Percentiles rank a stretch among this genome's conserved stretches.
These are phyloP conservation scores for Nitzschia palea DNA, from an alignment of 108 stramenopile species.

Conservation along the genomic window DNA sequence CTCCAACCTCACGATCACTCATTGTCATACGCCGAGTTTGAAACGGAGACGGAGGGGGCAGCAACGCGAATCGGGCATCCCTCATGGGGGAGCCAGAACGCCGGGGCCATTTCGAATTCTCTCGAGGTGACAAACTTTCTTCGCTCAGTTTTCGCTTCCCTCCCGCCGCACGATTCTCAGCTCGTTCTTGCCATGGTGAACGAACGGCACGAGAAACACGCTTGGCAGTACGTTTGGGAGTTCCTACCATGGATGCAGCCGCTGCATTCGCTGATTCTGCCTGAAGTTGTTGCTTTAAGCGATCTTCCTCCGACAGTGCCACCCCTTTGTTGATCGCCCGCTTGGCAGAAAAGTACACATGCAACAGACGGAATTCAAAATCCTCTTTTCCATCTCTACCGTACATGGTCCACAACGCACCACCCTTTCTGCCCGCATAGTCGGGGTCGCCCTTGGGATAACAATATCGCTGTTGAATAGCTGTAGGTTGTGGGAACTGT, in stretches of 20 bases:
- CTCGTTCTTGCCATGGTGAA: constrained; percentile 13
- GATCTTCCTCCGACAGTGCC: constrained; percentile 15
- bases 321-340: constrained; percentile 37
- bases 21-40: not conserved
- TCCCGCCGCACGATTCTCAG: not conserved
- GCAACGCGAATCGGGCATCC: not conserved
- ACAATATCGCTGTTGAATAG: constrained; percentile 79
- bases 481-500: constrained; percentile 62
- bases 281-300: not conserved
- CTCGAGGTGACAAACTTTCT: not conserved
- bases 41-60: constrained; percentile 13
- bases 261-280: not conserved
- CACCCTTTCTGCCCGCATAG: constrained; percentile 65
- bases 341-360: constrained; percentile 80
- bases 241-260: not conserved
- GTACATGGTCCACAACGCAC: constrained; percentile 66
- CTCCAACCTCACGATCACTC: not conserved
- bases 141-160: not conserved
- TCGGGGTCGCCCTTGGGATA: constrained; percentile 68
- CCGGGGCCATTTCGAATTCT: not conserved
- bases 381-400: constrained; percentile 54
- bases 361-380: constrained; percentile 61
- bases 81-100: not conserved
- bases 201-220: constrained; percentile 4
- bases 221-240: not conserved